These are phyloP conservation scores for Phalaenopsis aphrodite DNA, from an alignment of 106 monocot genomes.

Conservation along the genomic window DNA sequence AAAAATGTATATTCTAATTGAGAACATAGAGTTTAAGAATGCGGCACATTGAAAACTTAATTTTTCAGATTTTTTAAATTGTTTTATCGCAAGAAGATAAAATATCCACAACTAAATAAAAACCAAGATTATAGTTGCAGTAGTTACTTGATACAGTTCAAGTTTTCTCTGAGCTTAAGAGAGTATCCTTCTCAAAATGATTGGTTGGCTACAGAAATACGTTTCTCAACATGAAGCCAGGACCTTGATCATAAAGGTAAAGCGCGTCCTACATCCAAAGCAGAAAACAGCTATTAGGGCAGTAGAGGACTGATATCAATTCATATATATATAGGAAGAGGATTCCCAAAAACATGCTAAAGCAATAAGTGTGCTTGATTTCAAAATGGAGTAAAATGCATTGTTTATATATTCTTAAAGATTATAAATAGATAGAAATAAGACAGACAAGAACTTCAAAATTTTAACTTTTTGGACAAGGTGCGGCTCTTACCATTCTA, in stretches of 20 bases:
- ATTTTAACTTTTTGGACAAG: too few relatives aligned
- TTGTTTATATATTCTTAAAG: too few relatives aligned
- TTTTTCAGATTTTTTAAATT: neutral
- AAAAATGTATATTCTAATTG: neutral
- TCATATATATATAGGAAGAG: too few relatives aligned
- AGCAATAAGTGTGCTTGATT: too few relatives aligned
- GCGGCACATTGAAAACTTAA: neutral
- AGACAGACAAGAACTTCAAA: too few relatives aligned
- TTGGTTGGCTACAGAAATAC: neutral
- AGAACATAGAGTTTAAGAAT: neutral
- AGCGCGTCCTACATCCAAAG: conserved; percentile 34
- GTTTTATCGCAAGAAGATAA: neutral
- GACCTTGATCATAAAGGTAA: conserved; percentile 36
- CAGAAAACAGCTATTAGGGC: conserved; percentile 8
- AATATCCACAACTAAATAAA: neutral
- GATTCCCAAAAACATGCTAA: too few relatives aligned
- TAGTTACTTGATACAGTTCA: neutral
- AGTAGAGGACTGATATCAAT: neutral
- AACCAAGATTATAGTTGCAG: neutral
- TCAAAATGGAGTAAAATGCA: too few relatives aligned
- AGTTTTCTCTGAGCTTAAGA: neutral
- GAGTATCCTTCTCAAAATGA: neutral
- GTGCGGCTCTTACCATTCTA: too few relatives aligned
- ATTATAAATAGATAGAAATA: too few relatives aligned
- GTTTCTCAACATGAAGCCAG: neutral